Evolutionary conservation across 805 yeast genomes (phyloP).

Genomic region (Danielozyma ontarioensis): DNA sequence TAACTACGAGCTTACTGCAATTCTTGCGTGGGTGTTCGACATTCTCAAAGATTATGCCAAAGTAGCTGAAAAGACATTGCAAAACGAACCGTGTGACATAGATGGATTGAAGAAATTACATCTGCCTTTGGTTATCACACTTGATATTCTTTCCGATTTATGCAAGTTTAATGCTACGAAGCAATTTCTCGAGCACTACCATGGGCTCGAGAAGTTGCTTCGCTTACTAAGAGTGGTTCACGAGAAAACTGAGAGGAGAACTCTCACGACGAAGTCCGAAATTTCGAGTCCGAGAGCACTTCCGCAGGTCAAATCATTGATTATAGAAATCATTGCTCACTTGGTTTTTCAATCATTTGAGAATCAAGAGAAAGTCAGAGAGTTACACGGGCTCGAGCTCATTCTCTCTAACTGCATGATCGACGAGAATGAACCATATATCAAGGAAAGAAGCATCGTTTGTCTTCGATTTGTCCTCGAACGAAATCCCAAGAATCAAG

Average conservation of each 20-base stretch:
- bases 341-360: slow-evolving; percentile 46
- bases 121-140: slow-evolving; percentile 13
- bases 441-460: slow-evolving; percentile 77
- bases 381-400: slow-evolving; percentile 61
- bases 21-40: slow-evolving; percentile 39
- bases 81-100: slow-evolving; percentile 3
- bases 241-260: slow-evolving; percentile 29
- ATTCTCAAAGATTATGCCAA: slow-evolving; percentile 16
- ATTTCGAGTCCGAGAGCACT: slow-evolving; percentile 23
- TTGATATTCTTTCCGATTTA: slow-evolving; percentile 41
- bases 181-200: slow-evolving; percentile 37
- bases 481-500: slow-evolving; percentile 65
- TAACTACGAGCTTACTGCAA: slow-evolving; percentile 27
- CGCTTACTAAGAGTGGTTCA: slow-evolving; percentile 37
- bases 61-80: slow-evolving; percentile 3
- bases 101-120: slow-evolving; percentile 7
- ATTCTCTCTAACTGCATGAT: slow-evolving; percentile 77
- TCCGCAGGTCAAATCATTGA: slow-evolving; percentile 61
- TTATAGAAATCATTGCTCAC: slow-evolving; percentile 62
- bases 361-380: slow-evolving; percentile 66
- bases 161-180: slow-evolving; percentile 36
- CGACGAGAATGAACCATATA: slow-evolving; percentile 84
- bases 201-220: slow-evolving; percentile 30
- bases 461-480: slow-evolving; percentile 68
- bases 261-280: slow-evolving; percentile 16